Percentiles rank a stretch among this genome's conserved stretches.
These are phyloP conservation scores for Aspergillus haitiensis DNA, from an alignment of 495 filamentous ascomycete genomes.

Conservation along the genomic window DNA sequence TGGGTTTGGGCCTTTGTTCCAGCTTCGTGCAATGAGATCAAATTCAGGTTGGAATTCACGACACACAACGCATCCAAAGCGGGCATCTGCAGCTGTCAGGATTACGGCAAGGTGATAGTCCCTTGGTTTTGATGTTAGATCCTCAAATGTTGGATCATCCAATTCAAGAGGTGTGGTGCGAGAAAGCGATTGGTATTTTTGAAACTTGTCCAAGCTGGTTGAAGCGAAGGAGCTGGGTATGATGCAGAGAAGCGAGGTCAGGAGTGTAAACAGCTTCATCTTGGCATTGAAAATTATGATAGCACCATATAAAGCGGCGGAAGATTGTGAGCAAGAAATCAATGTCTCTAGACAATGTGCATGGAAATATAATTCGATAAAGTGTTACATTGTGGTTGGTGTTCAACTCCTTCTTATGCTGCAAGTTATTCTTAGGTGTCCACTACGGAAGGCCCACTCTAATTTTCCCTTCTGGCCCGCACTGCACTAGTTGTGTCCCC, in stretches of 20 bases:
- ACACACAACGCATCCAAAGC: slow-evolving; percentile 85
- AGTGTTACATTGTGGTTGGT: background rate
- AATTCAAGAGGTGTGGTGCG: slow-evolving; percentile 71
- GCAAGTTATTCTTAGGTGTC: slow-evolving; percentile 31
- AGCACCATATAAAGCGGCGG: background rate
- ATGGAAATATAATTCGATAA: background rate
- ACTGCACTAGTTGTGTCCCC: background rate
- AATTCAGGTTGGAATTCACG: slow-evolving; percentile 92
- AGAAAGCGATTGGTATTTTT: slow-evolving; percentile 65
- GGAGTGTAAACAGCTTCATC: slow-evolving; percentile 57
- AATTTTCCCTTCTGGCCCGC: background rate
- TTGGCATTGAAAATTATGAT: slow-evolving; percentile 29
- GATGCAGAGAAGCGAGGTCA: slow-evolving; percentile 52
- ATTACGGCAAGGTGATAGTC: slow-evolving; percentile 83
- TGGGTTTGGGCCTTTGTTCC: slow-evolving; percentile 75
- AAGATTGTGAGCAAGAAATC: slow-evolving; percentile 8
- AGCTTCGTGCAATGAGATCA: slow-evolving; percentile 84
- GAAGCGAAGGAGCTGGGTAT: slow-evolving; percentile 44
- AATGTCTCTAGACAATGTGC: slow-evolving; percentile 15
- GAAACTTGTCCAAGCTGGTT: slow-evolving; percentile 52
- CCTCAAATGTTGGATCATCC: slow-evolving; percentile 69
- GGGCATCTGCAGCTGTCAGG: slow-evolving; percentile 80
- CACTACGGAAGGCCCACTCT: slow-evolving; percentile 23
- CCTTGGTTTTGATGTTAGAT: slow-evolving; percentile 72
- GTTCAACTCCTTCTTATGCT: background rate